Percentiles rank a stretch among this genome's conserved stretches.
phyloP scores from a whole-genome alignment of 148 eudicot genomes.

The Amaranthus palmeri region DNA sequence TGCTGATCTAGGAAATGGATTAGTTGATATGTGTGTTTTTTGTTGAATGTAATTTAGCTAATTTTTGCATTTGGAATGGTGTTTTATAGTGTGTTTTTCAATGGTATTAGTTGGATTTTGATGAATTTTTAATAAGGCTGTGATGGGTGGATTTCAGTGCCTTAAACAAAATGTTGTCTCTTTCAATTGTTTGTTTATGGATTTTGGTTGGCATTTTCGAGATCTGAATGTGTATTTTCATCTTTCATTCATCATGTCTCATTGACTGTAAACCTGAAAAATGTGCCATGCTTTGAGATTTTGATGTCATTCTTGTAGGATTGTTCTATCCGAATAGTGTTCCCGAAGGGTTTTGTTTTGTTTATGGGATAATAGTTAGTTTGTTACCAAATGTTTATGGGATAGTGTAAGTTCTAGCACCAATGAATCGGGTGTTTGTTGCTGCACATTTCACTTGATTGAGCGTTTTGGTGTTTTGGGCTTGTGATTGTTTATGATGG shows the following conservation, averaged over 20 bases:
- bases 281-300: conserved; percentile 11
- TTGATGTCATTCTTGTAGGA: conserved; percentile 5
- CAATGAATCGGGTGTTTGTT: background rate
- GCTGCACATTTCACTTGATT: background rate
- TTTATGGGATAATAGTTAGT: background rate
- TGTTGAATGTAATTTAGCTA: conserved; percentile 20
- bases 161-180: conserved; percentile 14
- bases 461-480: background rate
- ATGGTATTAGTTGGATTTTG: conserved; percentile 26
- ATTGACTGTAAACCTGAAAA: conserved; percentile 1
- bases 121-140: conserved; percentile 13
- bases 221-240: conserved; percentile 13
- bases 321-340: background rate
- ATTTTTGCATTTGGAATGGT: conserved; percentile 17
- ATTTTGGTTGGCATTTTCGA: conserved; percentile 6
- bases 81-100: conserved; percentile 19
- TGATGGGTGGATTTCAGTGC: conserved; percentile 14
- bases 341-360: conserved; percentile 3
- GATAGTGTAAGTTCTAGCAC: conserved; percentile 3
- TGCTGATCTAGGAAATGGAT: conserved; percentile 19
- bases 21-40: conserved; percentile 16
- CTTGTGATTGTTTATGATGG: background rate
- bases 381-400: background rate
- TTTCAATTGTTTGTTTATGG: conserved; percentile 15
- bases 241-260: conserved; percentile 1